Base-by-base conservation (phyloP, 148 eudicot genomes). In the Vaccinium vitisidaea region DNA sequence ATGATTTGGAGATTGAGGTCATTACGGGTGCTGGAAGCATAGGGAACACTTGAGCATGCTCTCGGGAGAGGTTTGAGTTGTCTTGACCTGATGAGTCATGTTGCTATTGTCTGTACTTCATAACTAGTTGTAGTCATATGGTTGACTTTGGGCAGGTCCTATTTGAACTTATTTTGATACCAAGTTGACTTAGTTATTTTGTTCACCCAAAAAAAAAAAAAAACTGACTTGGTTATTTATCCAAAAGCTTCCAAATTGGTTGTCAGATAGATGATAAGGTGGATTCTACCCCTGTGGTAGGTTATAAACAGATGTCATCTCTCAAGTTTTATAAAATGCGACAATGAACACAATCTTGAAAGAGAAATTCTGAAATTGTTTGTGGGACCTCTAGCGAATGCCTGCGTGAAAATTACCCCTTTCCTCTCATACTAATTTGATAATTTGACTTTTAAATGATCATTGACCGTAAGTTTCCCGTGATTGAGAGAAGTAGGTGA, bases 401-500 rank as follows among this genome's bases (percentile, higher is more conserved):
- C 61, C 25, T 30, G 49, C 50, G 1, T 19, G 50, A 18, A 80
- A 80, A 56, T 80, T 18, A 48, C 8, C 21, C 49, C 49, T 55
- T 56, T 25, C 48, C 46, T 43, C 21, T 13, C 49, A 0, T 32
- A 5, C 50, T 25, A 15, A 55, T 53, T 15, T 13, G 55, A 27
- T 54, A 10, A n/a, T 30, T 23, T 23, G 11, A 25, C 49, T 80
- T 55, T 23, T 80, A 15, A 27, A 52, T 52, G 49, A 74, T 12
- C 36, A 5, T 53, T 23, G 53, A 16, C 30, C 4, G 8, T 27
- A 16, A 54, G 49, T 10, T 54, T 16, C 23, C 9, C 25, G 8
- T 79, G 12, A 55, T 79, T 79, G 6, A 77, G 80, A 77, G 58
- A 77, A 13, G 49, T 75, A 32, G 77, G 52, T 74, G 5, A 54